Evolutionary conservation across 371 early-diverging fungal genomes (phyloP).

Genomic region (Mortierella sp.): DNA sequence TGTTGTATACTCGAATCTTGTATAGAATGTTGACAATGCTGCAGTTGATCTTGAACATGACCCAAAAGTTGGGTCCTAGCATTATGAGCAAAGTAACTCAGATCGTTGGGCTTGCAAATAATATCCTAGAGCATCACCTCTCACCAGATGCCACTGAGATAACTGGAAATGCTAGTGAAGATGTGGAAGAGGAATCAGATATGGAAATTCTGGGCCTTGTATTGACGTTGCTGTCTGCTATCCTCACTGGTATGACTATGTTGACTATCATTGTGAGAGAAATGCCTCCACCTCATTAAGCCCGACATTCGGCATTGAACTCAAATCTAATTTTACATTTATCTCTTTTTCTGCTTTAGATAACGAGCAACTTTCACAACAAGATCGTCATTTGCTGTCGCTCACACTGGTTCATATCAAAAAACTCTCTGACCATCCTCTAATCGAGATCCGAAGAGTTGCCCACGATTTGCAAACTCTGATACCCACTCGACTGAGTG

Average conservation of each 20-base stretch:
- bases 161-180: constrained; percentile 33
- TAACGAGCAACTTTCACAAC: constrained; percentile 63
- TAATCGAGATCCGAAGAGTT: constrained; percentile 66
- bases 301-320: not conserved
- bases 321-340: not conserved
- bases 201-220: constrained; percentile 68
- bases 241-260: constrained; percentile 62
- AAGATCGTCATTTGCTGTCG: constrained; percentile 62
- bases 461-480: constrained; percentile 71
- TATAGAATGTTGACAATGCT: constrained; percentile 66
- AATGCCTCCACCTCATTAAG: not conserved
- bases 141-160: not conserved
- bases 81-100: constrained; percentile 84
- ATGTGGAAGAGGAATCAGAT: constrained; percentile 64
- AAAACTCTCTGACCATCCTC: constrained; percentile 63
- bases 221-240: constrained; percentile 65
- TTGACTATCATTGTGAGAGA: not conserved
- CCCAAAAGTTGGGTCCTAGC: constrained; percentile 78
- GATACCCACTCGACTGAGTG: constrained; percentile 54
- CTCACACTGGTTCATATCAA: constrained; percentile 68
- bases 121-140: constrained; percentile 65
- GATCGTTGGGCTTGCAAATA: constrained; percentile 82
- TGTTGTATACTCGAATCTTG: not conserved
- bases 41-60: constrained; percentile 74
- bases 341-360: constrained; percentile 52